Base-by-base conservation (phyloP, 2,329 filamentous ascomycete species). In the Spiromastix sp. region DNA sequence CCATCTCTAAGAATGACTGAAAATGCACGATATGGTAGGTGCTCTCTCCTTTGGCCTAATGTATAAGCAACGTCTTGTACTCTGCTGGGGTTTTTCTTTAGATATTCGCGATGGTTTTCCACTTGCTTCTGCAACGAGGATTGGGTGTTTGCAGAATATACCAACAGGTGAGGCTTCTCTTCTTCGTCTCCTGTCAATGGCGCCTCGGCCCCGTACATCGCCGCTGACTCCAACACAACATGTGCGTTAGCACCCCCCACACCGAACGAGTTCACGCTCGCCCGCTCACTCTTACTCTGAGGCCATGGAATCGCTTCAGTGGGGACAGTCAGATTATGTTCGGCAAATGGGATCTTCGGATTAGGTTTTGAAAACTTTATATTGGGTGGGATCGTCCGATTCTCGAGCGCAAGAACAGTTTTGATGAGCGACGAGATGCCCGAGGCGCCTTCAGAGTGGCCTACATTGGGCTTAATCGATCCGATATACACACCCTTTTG, bases 251-350 rank as follows among this genome's bases (percentile, higher is more conserved):
- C 57, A 4, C 62, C 64, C 4, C 62, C 60, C 30, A 60, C 60
- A 1, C 63, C 66, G 40, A 70, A 71, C 11, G 60, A 59, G 37
- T 67, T 69, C 1, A 71, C 55, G 22, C 62, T 62, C 2, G 62
- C 64, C 20, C 61, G 12, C 9, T 32, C 20, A 5, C 5, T 2
- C 7, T 24, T 30, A 13, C 32, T 27, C 12, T 17, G 11, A 6
- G 45, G 45, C 42, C 38, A 46, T 6, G 36, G 13, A 5, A 11
- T 31, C 9, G 35, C n/a, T 2, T 32, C 13, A 2, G 17, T 30
- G 2, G 34, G 30, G 9, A 41, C 39, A 16, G 9, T 5, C 8
- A 42, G 22, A 6, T 32, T 29, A 3, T 11, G 15, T 20, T 38
- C 22, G 27, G 19, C 16, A 22, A 19, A 30, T 28, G 15, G 7